These are phyloP conservation scores for Centaurea solstitialis DNA, from an alignment of 129 eudicot species.

Conservation along the genomic window DNA sequence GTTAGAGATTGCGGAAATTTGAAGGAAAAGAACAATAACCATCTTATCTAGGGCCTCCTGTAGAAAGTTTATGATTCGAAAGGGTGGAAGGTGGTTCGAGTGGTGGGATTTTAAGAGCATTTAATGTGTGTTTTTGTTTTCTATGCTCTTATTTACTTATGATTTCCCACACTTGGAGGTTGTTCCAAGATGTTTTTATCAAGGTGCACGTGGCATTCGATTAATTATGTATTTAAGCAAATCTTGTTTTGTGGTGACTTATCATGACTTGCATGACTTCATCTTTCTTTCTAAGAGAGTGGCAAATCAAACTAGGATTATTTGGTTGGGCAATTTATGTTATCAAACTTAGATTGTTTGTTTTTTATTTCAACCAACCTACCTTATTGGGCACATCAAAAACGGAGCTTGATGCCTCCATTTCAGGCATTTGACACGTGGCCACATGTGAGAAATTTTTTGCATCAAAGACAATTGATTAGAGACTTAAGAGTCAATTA, in stretches of 20 bases:
- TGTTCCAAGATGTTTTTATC: neutral
- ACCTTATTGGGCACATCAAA: neutral
- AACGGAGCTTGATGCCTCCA: neutral
- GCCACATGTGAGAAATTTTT: neutral
- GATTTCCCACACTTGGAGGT: neutral
- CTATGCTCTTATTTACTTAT: neutral
- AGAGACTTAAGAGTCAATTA: neutral
- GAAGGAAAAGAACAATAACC: neutral
- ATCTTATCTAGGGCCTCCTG: neutral
- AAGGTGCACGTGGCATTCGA: neutral
- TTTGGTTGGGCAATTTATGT: neutral
- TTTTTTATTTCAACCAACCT: neutral
- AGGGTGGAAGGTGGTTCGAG: neutral
- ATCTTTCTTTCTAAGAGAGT: neutral
- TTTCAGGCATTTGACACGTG: neutral
- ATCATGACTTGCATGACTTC: neutral
- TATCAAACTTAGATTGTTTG: neutral
- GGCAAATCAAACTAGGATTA: neutral
- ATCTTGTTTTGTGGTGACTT: neutral
- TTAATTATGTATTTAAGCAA: neutral
- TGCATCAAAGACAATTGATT: neutral
- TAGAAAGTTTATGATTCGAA: neutral
- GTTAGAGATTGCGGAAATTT: neutral
- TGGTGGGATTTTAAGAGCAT: neutral
- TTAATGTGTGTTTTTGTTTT: neutral